A percentile compares a stretch with the other conserved stretches of the same genome.
phyloP scores from a whole-genome alignment of 106 monocot species.

The Dendrobium huoshanense region DNA sequence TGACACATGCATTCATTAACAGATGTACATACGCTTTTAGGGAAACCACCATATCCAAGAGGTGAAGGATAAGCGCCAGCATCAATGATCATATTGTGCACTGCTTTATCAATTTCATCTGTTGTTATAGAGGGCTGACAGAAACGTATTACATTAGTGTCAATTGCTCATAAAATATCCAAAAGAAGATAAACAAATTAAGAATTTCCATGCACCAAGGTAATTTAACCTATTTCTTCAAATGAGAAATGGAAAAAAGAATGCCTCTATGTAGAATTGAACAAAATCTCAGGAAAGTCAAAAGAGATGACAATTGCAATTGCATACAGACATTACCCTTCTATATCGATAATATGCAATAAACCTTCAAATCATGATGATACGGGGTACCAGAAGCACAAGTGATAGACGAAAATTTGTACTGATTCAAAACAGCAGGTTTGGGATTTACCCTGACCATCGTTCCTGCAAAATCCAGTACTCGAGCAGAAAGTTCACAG shows the following conservation, averaged over 20 bases:
- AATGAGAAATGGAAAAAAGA: not conserved
- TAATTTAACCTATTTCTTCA: not conserved
- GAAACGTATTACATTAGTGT: not conserved
- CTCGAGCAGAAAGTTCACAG: conserved; percentile 90
- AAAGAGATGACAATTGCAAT: not conserved
- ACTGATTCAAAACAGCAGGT: not conserved
- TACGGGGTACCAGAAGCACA: not conserved
- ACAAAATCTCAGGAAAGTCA: not conserved
- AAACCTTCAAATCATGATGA: not conserved
- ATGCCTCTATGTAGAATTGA: not conserved
- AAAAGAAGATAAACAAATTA: not conserved
- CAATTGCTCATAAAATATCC: not conserved
- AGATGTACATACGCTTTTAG: conserved; percentile 92
- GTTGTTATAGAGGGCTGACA: conserved; percentile 95
- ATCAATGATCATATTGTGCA: conserved; percentile 94
- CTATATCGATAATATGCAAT: not conserved
- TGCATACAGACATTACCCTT: not conserved
- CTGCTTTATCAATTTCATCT: conserved; percentile 96
- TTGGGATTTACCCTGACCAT: conserved; percentile 62
- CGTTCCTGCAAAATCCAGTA: conserved; percentile 85
- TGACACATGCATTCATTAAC: conserved; percentile 99
- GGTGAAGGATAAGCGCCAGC: conserved; percentile 93
- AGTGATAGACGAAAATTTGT: not conserved
- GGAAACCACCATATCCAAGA: conserved; percentile 90
- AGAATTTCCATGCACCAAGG: not conserved